Evolutionary conservation across 495 filamentous ascomycete genomes (phyloP).

Genomic region (Aspergillus egyptiacus): DNA sequence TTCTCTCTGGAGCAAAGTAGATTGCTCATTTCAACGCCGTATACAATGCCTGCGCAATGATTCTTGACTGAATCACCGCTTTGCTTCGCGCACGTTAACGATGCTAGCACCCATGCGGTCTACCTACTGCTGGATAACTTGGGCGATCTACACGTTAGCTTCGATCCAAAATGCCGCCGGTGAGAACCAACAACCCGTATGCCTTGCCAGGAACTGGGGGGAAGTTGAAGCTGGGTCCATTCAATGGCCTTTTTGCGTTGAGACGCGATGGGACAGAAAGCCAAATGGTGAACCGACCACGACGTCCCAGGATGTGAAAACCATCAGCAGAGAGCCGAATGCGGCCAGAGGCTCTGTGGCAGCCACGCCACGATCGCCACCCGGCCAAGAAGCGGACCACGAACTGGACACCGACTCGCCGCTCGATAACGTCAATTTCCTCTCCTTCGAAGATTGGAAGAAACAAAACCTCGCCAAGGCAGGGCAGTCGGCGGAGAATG

Average conservation of each 20-base stretch:
- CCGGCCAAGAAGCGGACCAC: constrained; percentile 18
- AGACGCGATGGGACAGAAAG: constrained; percentile 17
- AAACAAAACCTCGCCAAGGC: constrained; percentile 83
- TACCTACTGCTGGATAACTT: constrained; percentile 9
- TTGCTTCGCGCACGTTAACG: background rate
- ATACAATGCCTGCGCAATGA: constrained; percentile 9
- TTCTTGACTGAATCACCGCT: background rate
- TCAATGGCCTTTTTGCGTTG: constrained; percentile 19
- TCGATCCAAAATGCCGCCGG: constrained; percentile 7
- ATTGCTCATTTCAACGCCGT: background rate
- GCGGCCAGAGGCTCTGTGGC: constrained; percentile 8
- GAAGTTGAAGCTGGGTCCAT: constrained; percentile 16
- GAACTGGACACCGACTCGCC: constrained; percentile 60
- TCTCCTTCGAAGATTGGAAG: constrained; percentile 99
- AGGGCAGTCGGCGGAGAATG: constrained; percentile 74
- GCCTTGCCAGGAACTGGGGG: constrained; percentile 11
- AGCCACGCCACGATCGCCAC: background rate
- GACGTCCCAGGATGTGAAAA: background rate
- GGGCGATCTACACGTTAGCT: constrained; percentile 8
- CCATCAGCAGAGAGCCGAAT: background rate
- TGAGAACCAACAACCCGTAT: constrained; percentile 11
- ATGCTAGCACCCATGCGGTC: constrained; percentile 15
- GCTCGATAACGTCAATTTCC: constrained; percentile 77
- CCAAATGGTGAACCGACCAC: background rate
- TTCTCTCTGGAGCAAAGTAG: background rate